Base-by-base conservation (phyloP, 805 yeast species). In the Scheffersomyces stipitis region DNA sequence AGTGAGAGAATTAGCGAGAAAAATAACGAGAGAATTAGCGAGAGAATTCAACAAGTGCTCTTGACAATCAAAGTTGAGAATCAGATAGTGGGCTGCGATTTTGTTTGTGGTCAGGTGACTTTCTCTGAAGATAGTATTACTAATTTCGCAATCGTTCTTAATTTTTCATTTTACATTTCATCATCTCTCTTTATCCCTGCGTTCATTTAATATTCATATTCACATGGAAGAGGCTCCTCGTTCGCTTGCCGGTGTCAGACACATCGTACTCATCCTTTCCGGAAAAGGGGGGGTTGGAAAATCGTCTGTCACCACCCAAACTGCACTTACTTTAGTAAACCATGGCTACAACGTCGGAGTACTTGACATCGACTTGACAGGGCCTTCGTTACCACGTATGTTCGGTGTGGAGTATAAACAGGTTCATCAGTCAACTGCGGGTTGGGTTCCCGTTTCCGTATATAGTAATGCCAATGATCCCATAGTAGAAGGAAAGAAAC, bases 261-360 rank as follows among this genome's bases (percentile, higher is more conserved):
- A 91, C 56, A 80, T 93, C 4, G 57, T 89, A 3, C 71, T 93
- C 24, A 81, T 93, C 8, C 76, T 93, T 3, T 88, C 96, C 0
- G 99, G 97, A 1, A 89, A 89, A 60, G 97, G 97, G 18, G 97
- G 99, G 16, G 99, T 93, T 1, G 99, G 99, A 2, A 93, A 93
- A 58, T 88, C 96, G 9, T 88, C 97, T 0, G 89, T 93, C 1
- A 90, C 99, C 3, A 86, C 96, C 0, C 99, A 93, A 56, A 71
- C 89, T 1, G 98, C 97, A 0, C 70, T 93, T n/a, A 72, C 90
- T 0, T 68, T 93, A 20, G 86, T 81, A 4, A 64, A 71, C 10
- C 68, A 75, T 54, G 95, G 93, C 2, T 78, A 58, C 52, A 82
- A 75, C 49, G 96, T 93, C n/a, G 99, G 99, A 2, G 95, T 93